Evolutionary conservation across 2,329 filamentous ascomycete species (phyloP).

Genomic region (Fusarium miscanthi): DNA sequence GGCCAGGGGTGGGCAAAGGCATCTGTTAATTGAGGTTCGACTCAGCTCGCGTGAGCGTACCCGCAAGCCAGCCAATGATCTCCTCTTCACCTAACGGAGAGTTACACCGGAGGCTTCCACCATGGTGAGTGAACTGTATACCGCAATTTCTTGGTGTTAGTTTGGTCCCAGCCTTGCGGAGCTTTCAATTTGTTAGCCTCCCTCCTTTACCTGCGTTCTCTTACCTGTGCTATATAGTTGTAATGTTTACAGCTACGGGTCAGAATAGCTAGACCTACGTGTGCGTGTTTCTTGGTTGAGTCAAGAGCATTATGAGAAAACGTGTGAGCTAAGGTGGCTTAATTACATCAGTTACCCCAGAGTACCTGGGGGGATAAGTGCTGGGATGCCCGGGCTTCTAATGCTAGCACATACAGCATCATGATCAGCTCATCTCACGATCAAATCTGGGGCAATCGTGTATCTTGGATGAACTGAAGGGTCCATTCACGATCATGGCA

Average conservation of each 20-base stretch:
- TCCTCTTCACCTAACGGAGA: not conserved
- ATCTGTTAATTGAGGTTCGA: no score
- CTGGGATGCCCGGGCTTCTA: not conserved
- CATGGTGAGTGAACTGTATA: constrained; percentile 30
- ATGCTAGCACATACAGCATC: not conserved
- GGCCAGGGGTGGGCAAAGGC: no score
- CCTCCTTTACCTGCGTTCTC: constrained; percentile 15
- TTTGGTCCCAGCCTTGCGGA: constrained; percentile 16
- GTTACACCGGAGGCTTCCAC: constrained; percentile 17
- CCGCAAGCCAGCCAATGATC: constrained; percentile 24
- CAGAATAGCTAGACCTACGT: constrained; percentile 22
- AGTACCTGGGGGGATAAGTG: constrained; percentile 3
- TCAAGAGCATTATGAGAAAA: not conserved
- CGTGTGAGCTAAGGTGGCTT: not conserved
- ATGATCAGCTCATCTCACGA: constrained; percentile 7
- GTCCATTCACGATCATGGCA: constrained; percentile 23
- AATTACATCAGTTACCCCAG: not conserved
- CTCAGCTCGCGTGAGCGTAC: constrained; percentile 32
- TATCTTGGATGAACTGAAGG: constrained; percentile 23
- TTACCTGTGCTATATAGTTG: constrained; percentile 15
- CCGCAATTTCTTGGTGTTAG: constrained; percentile 1
- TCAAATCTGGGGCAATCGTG: constrained; percentile 24
- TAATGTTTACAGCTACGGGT: constrained; percentile 10
- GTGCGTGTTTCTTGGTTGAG: constrained; percentile 19
- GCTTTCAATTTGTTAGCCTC: not conserved